These are phyloP conservation scores for Chernovozyma sophiae-reginae DNA, from an alignment of 1,139 yeast species.

Conservation along the genomic window DNA sequence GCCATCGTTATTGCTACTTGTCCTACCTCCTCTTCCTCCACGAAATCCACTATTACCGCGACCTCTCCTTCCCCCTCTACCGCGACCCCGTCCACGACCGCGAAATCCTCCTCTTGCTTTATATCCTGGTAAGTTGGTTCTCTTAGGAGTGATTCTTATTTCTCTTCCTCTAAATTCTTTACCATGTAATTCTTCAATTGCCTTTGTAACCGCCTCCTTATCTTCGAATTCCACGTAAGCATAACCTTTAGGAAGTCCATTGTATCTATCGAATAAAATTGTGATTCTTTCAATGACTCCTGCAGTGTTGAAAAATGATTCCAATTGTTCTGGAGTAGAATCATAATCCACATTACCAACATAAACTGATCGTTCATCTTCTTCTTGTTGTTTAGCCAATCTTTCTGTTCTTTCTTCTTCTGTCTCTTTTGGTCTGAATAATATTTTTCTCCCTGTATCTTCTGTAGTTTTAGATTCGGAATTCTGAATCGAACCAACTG, in stretches of 20 bases:
- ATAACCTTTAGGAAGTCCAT: constrained; percentile 44
- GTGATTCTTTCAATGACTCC: constrained; percentile 39
- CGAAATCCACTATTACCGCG: constrained; percentile 11
- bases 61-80: constrained; percentile 18
- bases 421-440: constrained; percentile 15
- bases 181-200: constrained; percentile 35
- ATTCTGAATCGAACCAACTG: no score
- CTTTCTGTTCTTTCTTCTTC: constrained; percentile 27
- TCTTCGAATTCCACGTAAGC: constrained; percentile 40
- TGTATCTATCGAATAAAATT: constrained; percentile 33
- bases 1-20: neutral
- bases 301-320: constrained; percentile 28
- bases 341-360: constrained; percentile 44
- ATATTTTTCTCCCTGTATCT: no score
- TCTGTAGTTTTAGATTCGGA: no score
- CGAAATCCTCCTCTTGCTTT: constrained; percentile 20
- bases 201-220: constrained; percentile 25
- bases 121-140: constrained; percentile 39
- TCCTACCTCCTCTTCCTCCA: neutral
- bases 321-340: constrained; percentile 41
- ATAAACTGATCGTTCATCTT: constrained; percentile 36
- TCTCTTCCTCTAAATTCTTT: constrained; percentile 34
- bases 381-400: constrained; percentile 29
- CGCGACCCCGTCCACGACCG: constrained; percentile 19
- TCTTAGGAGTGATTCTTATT: constrained; percentile 32